Conservation (phyloP, 225 moss, liverwort and hornwort species). For the Physcomitrium patens region DNA sequence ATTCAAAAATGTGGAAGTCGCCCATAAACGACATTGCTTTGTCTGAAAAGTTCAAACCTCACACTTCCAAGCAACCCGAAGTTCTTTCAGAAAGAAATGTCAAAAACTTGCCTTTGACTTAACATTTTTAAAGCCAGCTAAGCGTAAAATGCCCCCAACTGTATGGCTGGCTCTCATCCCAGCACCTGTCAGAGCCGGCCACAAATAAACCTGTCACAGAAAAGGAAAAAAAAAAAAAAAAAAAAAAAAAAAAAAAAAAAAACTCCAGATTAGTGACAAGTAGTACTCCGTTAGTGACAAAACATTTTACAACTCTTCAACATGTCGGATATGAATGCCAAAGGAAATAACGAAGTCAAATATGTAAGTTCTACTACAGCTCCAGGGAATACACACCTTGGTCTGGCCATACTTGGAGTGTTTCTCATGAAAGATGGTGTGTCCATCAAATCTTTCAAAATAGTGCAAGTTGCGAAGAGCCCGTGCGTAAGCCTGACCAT, state of each 20-base stretch:
- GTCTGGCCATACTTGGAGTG: constrained; percentile 89
- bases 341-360: too few species aligned
- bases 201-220: constrained; percentile 79
- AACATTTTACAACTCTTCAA: too few species aligned
- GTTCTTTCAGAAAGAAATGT: background rate
- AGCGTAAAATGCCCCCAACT: constrained; percentile 87
- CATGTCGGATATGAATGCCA: too few species aligned
- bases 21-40: too few species aligned
- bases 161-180: constrained; percentile 95
- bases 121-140: constrained; percentile 90
- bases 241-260: background rate
- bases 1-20: background rate
- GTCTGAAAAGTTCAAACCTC: too few species aligned
- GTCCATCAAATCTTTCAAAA: constrained; percentile 68
- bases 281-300: too few species aligned
- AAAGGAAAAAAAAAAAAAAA: background rate
- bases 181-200: constrained; percentile 86
- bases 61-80: background rate
- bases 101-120: constrained; percentile 75
- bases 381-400: constrained; percentile 50
- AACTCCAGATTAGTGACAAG: too few species aligned
- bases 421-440: constrained; percentile 63
- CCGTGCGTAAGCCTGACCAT: constrained; percentile 57
- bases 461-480: constrained; percentile 88
- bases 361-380: too few species aligned